These are phyloP conservation scores for Solanum peruvianum DNA, from an alignment of 257 asterid species.

Conservation along the genomic window DNA sequence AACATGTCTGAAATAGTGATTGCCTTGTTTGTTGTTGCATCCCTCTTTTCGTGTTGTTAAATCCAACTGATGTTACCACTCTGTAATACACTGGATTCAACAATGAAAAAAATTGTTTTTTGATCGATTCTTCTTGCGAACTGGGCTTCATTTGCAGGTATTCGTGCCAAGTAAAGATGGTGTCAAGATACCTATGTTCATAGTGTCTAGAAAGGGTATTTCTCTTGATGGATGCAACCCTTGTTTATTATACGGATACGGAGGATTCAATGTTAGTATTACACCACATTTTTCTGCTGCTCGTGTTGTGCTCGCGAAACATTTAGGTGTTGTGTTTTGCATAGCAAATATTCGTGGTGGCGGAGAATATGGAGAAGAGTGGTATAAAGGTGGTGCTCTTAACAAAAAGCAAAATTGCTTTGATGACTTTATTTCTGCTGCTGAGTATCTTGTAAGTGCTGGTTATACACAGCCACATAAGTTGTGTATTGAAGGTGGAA, in stretches of 20 bases:
- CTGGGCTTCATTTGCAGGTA: conserved; percentile 33
- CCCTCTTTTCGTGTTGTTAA: neutral
- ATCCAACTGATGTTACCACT: neutral
- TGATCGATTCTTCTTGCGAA: neutral
- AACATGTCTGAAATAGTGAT: neutral
- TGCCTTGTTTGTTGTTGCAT: neutral
- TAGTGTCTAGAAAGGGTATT: conserved; percentile 69
- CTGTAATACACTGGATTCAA: neutral
- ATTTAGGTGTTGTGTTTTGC: conserved; percentile 64
- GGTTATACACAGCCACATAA: conserved; percentile 84
- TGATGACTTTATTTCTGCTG: conserved; percentile 75
- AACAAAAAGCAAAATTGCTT: conserved; percentile 81
- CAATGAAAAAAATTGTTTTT: neutral
- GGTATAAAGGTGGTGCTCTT: conserved; percentile 93
- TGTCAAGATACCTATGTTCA: conserved; percentile 58
- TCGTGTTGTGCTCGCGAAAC: conserved; percentile 54
- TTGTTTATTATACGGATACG: conserved; percentile 74
- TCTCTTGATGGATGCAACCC: conserved; percentile 78
- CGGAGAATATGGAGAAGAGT: conserved; percentile 96
- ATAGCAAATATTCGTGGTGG: conserved; percentile 95
- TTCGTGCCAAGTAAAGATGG: conserved; percentile 82
- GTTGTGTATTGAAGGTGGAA: conserved; percentile 95
- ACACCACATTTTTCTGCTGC: conserved; percentile 55
- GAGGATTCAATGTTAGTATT: conserved; percentile 75
- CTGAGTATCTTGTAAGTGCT: conserved; percentile 66